Evolutionary conservation across 2,329 filamentous ascomycete genomes (phyloP), one percentile per base, ranked within the genome.

Genomic region (Fonsecaea multimorphosa): DNA sequence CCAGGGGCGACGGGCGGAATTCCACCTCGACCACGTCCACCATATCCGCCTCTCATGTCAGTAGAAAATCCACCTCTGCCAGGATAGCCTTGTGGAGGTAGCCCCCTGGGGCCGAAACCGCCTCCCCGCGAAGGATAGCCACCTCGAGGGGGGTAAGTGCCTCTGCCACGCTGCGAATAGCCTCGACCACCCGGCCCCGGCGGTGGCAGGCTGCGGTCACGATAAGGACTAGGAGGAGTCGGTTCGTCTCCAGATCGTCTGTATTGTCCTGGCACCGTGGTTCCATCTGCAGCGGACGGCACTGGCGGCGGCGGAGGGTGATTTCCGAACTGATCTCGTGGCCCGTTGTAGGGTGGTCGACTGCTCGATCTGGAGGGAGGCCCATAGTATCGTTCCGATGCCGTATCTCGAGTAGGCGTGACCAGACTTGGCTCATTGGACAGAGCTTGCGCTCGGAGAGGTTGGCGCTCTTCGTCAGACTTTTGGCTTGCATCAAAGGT

Each of bases 141-240:
- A 44, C 67, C 67, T 3, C 68, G 65, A 56, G 77, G 76, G 2
- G 79, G 80, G 69, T 83, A 85, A 6, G 81, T 83, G 70, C 86
- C 87, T 73, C 89, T 82, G 27, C 86, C 85, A 63, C 85, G 84
- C 8, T 82, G 78, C 40, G 76, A 75, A 67, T 83, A 85, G 12
- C 79, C 79, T 64, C 74, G 74, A 14, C 76, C 74, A 40, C 76
- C 73, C 0, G 74, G 71, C 9, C 76, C 73, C 0, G 74, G 71
- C 9, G 72, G 74, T 4, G 74, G 65, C 6, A 67, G 51, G 29
- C 65, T 65, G 11, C 58, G 61, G 19, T 67, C 63, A 8, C 63
- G 58, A 62, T 70, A 67, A 38, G 63, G 54, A 24, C 68, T 54
- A 12, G 63, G 59, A 19, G 64, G 66, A 27, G 56, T 61, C 16